Percentiles rank a stretch among this genome's conserved stretches.
Conservation (phyloP, 164 flowering plant genomes). For the Magnolia officinalis region DNA sequence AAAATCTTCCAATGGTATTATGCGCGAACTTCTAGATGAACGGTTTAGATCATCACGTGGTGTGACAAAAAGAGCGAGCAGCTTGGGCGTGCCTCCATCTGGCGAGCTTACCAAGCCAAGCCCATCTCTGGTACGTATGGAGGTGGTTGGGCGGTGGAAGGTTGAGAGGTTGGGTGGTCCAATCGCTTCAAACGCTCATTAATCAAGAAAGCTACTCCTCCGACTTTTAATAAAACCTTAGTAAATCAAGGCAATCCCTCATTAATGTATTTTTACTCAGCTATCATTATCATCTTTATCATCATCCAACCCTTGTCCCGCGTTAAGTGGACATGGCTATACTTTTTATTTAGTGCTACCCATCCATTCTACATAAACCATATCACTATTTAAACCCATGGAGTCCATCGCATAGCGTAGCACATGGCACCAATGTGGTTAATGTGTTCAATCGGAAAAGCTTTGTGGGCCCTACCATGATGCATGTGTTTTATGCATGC, state of each 20-base stretch:
- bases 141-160: not conserved
- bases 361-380: not conserved
- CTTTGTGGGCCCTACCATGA: no score
- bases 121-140: no score
- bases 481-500: no score
- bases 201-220: not conserved
- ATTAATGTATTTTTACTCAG: not conserved
- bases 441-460: no score
- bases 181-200: not conserved
- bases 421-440: not conserved
- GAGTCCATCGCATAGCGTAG: no score
- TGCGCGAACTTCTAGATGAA: not conserved
- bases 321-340: not conserved
- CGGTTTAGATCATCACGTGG: not conserved
- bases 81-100: not conserved
- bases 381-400: not conserved
- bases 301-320: not conserved
- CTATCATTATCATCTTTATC: not conserved
- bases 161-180: not conserved
- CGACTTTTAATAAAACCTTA: not conserved
- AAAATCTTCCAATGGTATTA: no score
- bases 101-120: no score
- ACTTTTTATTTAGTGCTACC: not conserved
- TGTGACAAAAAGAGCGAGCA: not conserved
- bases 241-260: not conserved